A percentile compares a stretch with the other conserved stretches of the same genome.
These are phyloP conservation scores for Candolleomyces efflorescens DNA, from an alignment of 768 basidiomycete species.

Conservation along the genomic window DNA sequence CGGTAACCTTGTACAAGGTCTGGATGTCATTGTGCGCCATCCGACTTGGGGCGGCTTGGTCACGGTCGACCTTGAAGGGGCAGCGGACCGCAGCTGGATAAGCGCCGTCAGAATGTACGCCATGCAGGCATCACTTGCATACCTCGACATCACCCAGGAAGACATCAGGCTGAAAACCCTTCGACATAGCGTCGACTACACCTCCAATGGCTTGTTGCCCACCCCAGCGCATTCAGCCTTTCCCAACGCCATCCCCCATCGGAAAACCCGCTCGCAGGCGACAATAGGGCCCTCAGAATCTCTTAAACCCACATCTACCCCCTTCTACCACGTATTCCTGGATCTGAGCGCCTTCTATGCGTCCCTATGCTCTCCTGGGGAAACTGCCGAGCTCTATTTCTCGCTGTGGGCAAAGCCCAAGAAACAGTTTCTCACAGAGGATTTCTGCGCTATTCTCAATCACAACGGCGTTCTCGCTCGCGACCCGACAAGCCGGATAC, in stretches of 20 bases:
- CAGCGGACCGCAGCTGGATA: slow-evolving; percentile 81
- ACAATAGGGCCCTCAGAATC: slow-evolving; percentile 23
- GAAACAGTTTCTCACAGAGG: slow-evolving; percentile 87
- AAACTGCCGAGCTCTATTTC: slow-evolving; percentile 91
- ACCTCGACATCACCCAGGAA: slow-evolving; percentile 54
- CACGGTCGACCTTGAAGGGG: slow-evolving; percentile 85
- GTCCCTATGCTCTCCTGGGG: slow-evolving; percentile 83
- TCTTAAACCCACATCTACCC: slow-evolving; percentile 42
- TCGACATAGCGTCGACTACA: slow-evolving; percentile 44
- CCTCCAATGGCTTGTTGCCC: slow-evolving; percentile 41
- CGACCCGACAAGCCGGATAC: slow-evolving; percentile 69
- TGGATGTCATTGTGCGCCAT: slow-evolving; percentile 96
- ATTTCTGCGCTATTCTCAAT: slow-evolving; percentile 85
- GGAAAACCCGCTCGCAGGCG: slow-evolving; percentile 36
- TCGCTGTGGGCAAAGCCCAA: slow-evolving; percentile 86
- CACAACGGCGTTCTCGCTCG: slow-evolving; percentile 87
- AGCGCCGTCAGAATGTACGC: slow-evolving; percentile 90
- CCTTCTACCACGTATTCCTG: slow-evolving; percentile 87
- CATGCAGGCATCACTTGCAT: slow-evolving; percentile 81
- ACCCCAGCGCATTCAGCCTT: slow-evolving; percentile 71
- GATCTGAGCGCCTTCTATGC: slow-evolving; percentile 93
- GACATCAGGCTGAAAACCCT: slow-evolving; percentile 30
- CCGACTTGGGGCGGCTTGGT: slow-evolving; percentile 88
- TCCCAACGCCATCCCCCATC: slow-evolving; percentile 46
- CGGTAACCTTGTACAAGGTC: slow-evolving; percentile 86